These are phyloP conservation scores for Colletotrichum melonis DNA, from an alignment of 2,329 filamentous ascomycete species.

Conservation along the genomic window DNA sequence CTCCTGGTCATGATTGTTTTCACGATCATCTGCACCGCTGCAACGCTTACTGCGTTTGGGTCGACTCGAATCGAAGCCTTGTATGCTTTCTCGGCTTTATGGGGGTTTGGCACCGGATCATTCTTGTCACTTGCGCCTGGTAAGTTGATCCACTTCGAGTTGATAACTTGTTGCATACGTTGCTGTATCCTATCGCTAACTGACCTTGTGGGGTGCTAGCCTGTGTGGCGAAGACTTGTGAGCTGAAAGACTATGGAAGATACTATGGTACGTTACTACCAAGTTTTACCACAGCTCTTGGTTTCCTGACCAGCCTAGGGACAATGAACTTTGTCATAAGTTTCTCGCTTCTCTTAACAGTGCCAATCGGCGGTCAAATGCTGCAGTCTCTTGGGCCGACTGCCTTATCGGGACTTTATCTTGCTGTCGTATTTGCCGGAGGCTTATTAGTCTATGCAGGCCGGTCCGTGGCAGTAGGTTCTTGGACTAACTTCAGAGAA, in stretches of 20 bases:
- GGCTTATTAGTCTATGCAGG: constrained; percentile 44
- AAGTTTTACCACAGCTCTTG: not conserved
- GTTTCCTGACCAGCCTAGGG: not conserved
- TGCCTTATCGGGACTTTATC: constrained; percentile 57
- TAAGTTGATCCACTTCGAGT: not conserved
- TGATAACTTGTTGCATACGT: too few relatives aligned
- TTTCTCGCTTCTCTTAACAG: constrained; percentile 56
- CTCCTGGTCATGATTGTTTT: constrained; percentile 42
- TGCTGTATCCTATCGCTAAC: too few relatives aligned
- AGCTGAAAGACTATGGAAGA: constrained; percentile 55
- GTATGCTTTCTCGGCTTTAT: constrained; percentile 57
- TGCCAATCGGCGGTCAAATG: constrained; percentile 57
- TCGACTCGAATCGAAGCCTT: constrained; percentile 50
- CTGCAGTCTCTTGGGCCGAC: constrained; percentile 55
- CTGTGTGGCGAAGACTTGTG: constrained; percentile 58
- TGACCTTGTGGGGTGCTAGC: constrained; percentile 41
- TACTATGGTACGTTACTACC: constrained; percentile 10
- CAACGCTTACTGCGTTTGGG: constrained; percentile 57
- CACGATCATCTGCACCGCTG: constrained; percentile 49
- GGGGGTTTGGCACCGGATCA: constrained; percentile 60
- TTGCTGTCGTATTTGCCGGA: constrained; percentile 51
- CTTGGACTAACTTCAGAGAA: constrained; percentile 4
- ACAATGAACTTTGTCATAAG: constrained; percentile 58
- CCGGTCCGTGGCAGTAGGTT: constrained; percentile 18
- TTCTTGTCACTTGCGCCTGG: constrained; percentile 4